These are phyloP conservation scores for Trichoderma sp. DNA, from an alignment of 2,329 filamentous ascomycete genomes.

Conservation along the genomic window DNA sequence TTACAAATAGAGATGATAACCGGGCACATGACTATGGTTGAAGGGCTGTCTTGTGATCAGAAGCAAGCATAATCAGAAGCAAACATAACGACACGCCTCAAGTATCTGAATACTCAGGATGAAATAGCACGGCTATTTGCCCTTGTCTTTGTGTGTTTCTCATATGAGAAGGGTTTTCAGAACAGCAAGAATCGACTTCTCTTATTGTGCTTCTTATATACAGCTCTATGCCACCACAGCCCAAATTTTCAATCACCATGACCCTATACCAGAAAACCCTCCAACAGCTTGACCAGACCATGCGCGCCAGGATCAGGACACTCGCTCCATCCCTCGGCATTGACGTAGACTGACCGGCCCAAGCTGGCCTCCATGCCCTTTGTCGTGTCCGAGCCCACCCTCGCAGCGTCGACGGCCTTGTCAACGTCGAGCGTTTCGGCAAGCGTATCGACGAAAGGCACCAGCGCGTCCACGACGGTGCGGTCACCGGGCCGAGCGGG, in stretches of 20 bases:
- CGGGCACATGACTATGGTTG: too few relatives aligned
- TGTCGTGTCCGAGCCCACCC: conserved; percentile 66
- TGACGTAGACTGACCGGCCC: conserved; percentile 74
- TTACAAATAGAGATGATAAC: too few relatives aligned
- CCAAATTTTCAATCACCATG: not conserved
- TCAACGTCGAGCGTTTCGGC: conserved; percentile 51
- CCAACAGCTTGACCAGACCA: conserved; percentile 63
- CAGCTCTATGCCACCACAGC: not conserved
- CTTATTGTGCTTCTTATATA: not conserved
- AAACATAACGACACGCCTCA: too few relatives aligned
- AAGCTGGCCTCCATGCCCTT: conserved; percentile 74
- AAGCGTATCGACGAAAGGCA: conserved; percentile 67
- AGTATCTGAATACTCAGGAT: not conserved
- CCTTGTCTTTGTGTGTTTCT: not conserved
- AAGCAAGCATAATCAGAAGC: too few relatives aligned
- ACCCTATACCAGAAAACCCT: conserved; percentile 51
- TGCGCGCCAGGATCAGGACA: conserved; percentile 73
- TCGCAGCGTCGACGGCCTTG: conserved; percentile 60
- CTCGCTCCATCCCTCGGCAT: conserved; percentile 65
- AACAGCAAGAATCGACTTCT: not conserved
- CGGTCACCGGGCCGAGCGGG: conserved; percentile 71
- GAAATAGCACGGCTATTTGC: not conserved
- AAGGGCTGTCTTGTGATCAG: too few relatives aligned
- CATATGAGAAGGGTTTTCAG: not conserved
- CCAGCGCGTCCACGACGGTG: conserved; percentile 71